Evolutionary conservation across 768 basidiomycete species (phyloP).

Genomic region (Mycena latifolia): DNA sequence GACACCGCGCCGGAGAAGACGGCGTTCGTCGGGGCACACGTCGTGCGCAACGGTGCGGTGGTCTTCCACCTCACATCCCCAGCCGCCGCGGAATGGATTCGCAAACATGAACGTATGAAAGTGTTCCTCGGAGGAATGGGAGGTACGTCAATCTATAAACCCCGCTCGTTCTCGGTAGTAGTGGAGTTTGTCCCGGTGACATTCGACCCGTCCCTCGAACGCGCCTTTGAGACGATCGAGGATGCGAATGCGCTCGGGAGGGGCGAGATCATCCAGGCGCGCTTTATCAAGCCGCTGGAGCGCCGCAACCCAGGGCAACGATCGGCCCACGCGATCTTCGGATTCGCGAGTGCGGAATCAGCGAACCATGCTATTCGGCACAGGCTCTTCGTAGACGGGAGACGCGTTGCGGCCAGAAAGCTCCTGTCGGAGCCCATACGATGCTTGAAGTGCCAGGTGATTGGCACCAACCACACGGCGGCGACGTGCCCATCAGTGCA

Average conservation of each 20-base stretch:
- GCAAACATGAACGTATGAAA: no score
- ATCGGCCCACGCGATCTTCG: slow-evolving; percentile 40
- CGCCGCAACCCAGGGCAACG: slow-evolving; percentile 33
- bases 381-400: slow-evolving; percentile 34
- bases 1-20: no score
- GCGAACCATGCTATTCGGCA: slow-evolving; percentile 34
- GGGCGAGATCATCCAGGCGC: slow-evolving; percentile 24
- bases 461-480: slow-evolving; percentile 32
- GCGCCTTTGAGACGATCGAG: slow-evolving; percentile 25
- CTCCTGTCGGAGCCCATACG: slow-evolving; percentile 31
- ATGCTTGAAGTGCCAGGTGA: slow-evolving; percentile 35
- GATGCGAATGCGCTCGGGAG: slow-evolving; percentile 23
- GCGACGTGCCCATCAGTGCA: slow-evolving; percentile 25
- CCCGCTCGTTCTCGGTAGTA: no score
- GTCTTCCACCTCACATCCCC: no score
- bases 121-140: no score
- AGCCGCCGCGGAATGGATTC: no score
- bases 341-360: slow-evolving; percentile 18
- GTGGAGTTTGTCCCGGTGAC: no score
- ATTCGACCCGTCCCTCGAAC: slow-evolving; percentile 23
- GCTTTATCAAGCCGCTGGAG: slow-evolving; percentile 44
- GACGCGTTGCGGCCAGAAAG: slow-evolving; percentile 24
- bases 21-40: no score
- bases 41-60: no score
- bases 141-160: no score